A percentile compares a stretch with the other conserved stretches of the same genome.
Evolutionary conservation across 768 basidiomycete species (phyloP).

Genomic region (Suillus decipiens): DNA sequence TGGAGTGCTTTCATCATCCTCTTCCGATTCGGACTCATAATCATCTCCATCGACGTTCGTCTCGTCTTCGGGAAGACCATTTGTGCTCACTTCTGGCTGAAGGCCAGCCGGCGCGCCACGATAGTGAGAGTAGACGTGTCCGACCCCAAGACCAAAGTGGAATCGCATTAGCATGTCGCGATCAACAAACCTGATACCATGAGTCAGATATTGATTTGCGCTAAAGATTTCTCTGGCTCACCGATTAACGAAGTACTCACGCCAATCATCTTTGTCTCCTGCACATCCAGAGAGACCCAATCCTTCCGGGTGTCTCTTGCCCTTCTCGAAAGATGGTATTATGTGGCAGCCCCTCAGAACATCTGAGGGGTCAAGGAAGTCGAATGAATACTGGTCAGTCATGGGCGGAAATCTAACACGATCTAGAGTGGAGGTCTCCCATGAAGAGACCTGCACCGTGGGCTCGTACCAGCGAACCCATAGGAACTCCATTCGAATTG

Average conservation of each 20-base stretch:
- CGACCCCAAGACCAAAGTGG: conserved; percentile 2
- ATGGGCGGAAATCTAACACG: conserved; percentile 5
- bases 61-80: neutral
- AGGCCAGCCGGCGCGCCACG: neutral
- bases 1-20: too few relatives aligned
- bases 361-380: conserved; percentile 9
- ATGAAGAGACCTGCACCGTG: neutral
- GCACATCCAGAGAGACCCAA: neutral
- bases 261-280: neutral
- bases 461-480: conserved; percentile 10
- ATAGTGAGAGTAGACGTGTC: conserved; percentile 4
- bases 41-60: too few relatives aligned
- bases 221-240: neutral
- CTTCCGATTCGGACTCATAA: neutral
- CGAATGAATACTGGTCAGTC: neutral
- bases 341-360: conserved; percentile 8
- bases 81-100: neutral
- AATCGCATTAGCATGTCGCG: conserved; percentile 7
- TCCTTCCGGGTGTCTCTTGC: conserved; percentile 2
- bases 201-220: neutral
- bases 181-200: neutral
- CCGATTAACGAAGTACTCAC: neutral
- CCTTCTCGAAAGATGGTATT: neutral
- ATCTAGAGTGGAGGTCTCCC: conserved; percentile 3
- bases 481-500: conserved; percentile 6